phyloP scores from a whole-genome alignment of 2,329 filamentous ascomycete species.

The Aspergillus sp. region DNA sequence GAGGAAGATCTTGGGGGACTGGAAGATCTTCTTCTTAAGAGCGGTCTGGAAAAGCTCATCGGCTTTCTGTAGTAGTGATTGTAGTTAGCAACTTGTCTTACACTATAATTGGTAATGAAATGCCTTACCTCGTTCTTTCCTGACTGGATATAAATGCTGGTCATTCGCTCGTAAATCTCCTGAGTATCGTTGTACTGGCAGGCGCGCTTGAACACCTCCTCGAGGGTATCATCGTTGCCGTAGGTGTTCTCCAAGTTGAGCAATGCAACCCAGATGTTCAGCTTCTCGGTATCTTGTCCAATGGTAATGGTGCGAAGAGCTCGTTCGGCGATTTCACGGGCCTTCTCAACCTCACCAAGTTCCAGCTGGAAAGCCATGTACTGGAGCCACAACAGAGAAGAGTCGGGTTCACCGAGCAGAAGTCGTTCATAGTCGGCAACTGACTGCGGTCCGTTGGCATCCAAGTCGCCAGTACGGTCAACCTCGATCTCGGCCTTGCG shows the following conservation, averaged over 20 bases:
- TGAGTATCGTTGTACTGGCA: conserved; percentile 91
- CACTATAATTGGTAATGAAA: not conserved
- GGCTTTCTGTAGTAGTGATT: conserved; percentile 60
- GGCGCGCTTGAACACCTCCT: conserved; percentile 84
- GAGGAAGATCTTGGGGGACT: conserved; percentile 75
- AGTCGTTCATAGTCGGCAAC: conserved; percentile 90
- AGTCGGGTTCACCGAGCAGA: conserved; percentile 85
- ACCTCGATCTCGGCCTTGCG: conserved; percentile 74
- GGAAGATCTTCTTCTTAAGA: conserved; percentile 85
- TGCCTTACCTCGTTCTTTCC: conserved; percentile 73
- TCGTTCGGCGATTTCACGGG: conserved; percentile 82
- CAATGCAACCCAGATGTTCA: conserved; percentile 92
- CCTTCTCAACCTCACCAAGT: conserved; percentile 81
- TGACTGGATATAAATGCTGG: conserved; percentile 92
- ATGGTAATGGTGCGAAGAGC: conserved; percentile 89
- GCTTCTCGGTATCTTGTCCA: conserved; percentile 83
- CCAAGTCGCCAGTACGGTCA: conserved; percentile 87
- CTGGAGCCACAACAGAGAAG: conserved; percentile 87
- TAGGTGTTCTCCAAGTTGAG: conserved; percentile 93
- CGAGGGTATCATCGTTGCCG: conserved; percentile 74
- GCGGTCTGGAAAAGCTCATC: conserved; percentile 82
- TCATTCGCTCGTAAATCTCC: conserved; percentile 82
- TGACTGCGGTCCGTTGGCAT: conserved; percentile 81
- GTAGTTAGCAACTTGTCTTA: too few species aligned
- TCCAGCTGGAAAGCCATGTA: conserved; percentile 99